Evolutionary conservation across 2,329 filamentous ascomycete genomes (phyloP).

Genomic region (Lecanicillium sp.): DNA sequence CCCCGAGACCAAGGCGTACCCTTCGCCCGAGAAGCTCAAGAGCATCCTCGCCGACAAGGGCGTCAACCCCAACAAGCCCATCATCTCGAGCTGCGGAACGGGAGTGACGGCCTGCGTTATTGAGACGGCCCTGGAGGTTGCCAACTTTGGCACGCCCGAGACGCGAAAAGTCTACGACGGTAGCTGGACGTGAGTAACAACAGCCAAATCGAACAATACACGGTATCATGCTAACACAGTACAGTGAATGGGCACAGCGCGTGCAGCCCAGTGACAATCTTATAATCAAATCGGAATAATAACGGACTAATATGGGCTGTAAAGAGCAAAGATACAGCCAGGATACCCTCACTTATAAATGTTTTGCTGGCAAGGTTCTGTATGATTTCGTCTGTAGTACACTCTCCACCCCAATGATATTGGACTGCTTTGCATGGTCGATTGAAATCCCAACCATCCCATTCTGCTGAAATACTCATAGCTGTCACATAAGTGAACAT

Average conservation of each 20-base stretch:
- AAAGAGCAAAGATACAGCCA: background rate
- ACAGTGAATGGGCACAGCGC: constrained; percentile 62
- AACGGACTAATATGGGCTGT: constrained; percentile 17
- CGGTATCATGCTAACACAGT: constrained; percentile 22
- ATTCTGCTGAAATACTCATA: no score
- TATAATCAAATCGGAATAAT: constrained; percentile 47
- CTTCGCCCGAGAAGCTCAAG: constrained; percentile 64
- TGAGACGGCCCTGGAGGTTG: constrained; percentile 77
- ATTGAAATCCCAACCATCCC: background rate
- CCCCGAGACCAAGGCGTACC: constrained; percentile 72
- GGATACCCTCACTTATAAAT: constrained; percentile 5
- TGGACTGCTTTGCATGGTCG: background rate
- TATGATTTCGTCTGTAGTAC: constrained; percentile 10
- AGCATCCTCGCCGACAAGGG: constrained; percentile 75
- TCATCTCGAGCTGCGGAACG: constrained; percentile 85
- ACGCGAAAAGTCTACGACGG: constrained; percentile 83
- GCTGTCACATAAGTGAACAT: no score
- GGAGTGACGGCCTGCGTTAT: constrained; percentile 90
- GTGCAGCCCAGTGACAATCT: constrained; percentile 56
- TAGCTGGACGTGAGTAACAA: constrained; percentile 81
- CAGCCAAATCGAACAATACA: background rate
- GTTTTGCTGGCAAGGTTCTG: constrained; percentile 1
- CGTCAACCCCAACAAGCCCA: constrained; percentile 70
- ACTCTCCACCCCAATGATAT: constrained; percentile 12
- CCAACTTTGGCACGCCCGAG: constrained; percentile 62